Percentiles rank a stretch among this genome's conserved stretches.
These are phyloP conservation scores for Sabuloglossum arenarium DNA, from an alignment of 495 filamentous ascomycete genomes.

Conservation along the genomic window DNA sequence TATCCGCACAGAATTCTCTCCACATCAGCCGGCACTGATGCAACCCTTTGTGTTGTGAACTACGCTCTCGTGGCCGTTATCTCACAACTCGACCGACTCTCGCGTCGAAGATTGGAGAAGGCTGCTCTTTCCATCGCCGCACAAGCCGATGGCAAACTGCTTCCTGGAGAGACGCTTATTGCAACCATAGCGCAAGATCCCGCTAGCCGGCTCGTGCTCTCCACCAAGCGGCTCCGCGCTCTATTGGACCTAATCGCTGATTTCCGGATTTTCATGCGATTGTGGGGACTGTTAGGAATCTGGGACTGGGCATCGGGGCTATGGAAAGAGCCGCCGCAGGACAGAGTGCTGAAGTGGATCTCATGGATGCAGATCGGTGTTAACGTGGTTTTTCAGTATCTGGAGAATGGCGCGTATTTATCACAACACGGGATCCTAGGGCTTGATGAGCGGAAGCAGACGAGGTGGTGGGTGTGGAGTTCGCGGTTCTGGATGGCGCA, in stretches of 20 bases:
- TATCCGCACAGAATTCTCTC: slow-evolving; percentile 27
- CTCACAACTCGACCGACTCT: slow-evolving; percentile 6
- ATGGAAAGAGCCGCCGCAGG: slow-evolving; percentile 7
- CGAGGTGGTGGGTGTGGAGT: slow-evolving; percentile 48
- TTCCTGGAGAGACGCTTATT: slow-evolving; percentile 20
- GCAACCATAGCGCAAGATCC: slow-evolving; percentile 22
- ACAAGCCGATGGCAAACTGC: slow-evolving; percentile 5
- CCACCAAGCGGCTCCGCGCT: slow-evolving; percentile 17
- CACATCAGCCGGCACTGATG: slow-evolving; percentile 38
- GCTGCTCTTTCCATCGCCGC: slow-evolving; percentile 15
- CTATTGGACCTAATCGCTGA: slow-evolving; percentile 36
- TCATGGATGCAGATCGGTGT: slow-evolving; percentile 45
- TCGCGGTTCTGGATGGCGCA: slow-evolving; percentile 59
- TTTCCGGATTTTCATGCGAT: slow-evolving; percentile 47
- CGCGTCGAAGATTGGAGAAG: slow-evolving; percentile 6
- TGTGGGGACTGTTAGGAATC: slow-evolving; percentile 62
- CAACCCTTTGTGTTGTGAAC: slow-evolving; percentile 36
- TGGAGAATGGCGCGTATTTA: slow-evolving; percentile 75
- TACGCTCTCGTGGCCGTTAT: slow-evolving; percentile 36
- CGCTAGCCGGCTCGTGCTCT: slow-evolving; percentile 10
- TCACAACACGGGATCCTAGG: slow-evolving; percentile 44
- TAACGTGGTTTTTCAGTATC: slow-evolving; percentile 47
- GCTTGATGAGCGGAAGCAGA: slow-evolving; percentile 29
- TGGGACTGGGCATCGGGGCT: slow-evolving; percentile 42
- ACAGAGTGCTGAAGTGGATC: slow-evolving; percentile 26